These are phyloP conservation scores for Clavariopsis aquatica DNA, from an alignment of 495 filamentous ascomycete genomes.

Conservation along the genomic window DNA sequence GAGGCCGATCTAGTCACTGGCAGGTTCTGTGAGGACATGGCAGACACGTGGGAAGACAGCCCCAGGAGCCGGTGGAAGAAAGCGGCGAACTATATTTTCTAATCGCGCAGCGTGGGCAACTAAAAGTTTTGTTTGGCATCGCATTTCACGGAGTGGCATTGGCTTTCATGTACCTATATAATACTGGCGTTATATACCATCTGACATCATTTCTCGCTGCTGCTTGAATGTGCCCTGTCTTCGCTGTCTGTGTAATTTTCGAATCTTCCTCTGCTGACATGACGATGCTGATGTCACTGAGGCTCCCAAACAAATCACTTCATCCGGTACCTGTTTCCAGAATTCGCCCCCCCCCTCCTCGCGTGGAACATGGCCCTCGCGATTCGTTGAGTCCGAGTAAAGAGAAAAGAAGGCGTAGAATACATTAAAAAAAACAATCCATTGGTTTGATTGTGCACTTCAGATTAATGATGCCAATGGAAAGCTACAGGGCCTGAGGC, in stretches of 20 bases:
- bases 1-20: conserved; percentile 42
- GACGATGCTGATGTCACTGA: neutral
- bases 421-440: conserved; percentile 14
- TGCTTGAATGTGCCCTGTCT: neutral
- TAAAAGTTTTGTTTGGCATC: conserved; percentile 15
- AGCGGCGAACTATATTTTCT: conserved; percentile 16
- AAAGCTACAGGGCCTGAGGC: neutral
- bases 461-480: conserved; percentile 22
- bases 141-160: conserved; percentile 1
- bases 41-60: conserved; percentile 36
- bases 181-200: conserved; percentile 15
- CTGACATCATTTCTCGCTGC: neutral
- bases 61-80: conserved; percentile 30
- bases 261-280: too few relatives aligned
- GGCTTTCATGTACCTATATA: neutral
- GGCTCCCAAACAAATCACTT: neutral
- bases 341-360: conserved; percentile 3
- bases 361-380: conserved; percentile 15
- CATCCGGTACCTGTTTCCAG: neutral
- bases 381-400: neutral
- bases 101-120: neutral
- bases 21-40: conserved; percentile 26
- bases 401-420: neutral
- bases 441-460: conserved; percentile 13
- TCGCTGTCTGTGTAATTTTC: too few relatives aligned